Percentiles rank a stretch among this genome's conserved stretches.
Evolutionary conservation across 495 filamentous ascomycete species (phyloP).

Genomic region (Penicillium soppii): DNA sequence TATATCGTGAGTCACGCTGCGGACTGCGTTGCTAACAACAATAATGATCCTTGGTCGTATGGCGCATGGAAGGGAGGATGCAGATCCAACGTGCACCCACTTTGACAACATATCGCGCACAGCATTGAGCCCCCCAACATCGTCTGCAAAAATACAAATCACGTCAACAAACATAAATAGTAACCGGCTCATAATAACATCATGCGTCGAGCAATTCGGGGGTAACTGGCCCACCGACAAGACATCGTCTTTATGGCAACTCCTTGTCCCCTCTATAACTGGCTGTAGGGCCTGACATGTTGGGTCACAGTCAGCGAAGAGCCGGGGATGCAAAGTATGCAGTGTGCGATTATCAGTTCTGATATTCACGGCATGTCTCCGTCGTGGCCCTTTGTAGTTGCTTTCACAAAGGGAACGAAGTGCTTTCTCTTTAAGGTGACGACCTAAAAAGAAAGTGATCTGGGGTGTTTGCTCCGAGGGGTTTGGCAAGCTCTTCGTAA

Average conservation of each 20-base stretch:
- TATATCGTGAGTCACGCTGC: not conserved
- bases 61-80: not conserved
- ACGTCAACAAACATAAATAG: slow-evolving; percentile 9
- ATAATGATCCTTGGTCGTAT: slow-evolving; percentile 9
- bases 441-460: slow-evolving; percentile 11
- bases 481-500: not conserved
- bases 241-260: slow-evolving; percentile 2
- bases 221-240: slow-evolving; percentile 1
- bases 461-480: slow-evolving; percentile 4
- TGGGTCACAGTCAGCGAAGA: slow-evolving; percentile 11
- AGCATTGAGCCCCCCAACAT: slow-evolving; percentile 7
- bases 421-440: slow-evolving; percentile 6
- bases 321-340: slow-evolving; percentile 5
- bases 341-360: slow-evolving; percentile 9
- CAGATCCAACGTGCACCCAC: slow-evolving; percentile 3
- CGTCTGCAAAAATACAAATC: slow-evolving; percentile 14
- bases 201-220: slow-evolving; percentile 1
- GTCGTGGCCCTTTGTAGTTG: slow-evolving; percentile 3
- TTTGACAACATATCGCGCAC: slow-evolving; percentile 1
- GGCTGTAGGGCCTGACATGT: not conserved
- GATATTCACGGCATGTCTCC: slow-evolving; percentile 3
- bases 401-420: slow-evolving; percentile 10
- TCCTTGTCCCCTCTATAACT: not conserved
- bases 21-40: not conserved
- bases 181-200: slow-evolving; percentile 6